A percentile compares a stretch with the other conserved stretches of the same genome.
These are phyloP conservation scores for Periconia sp. DNA, from an alignment of 2,329 filamentous ascomycete species.

Conservation along the genomic window DNA sequence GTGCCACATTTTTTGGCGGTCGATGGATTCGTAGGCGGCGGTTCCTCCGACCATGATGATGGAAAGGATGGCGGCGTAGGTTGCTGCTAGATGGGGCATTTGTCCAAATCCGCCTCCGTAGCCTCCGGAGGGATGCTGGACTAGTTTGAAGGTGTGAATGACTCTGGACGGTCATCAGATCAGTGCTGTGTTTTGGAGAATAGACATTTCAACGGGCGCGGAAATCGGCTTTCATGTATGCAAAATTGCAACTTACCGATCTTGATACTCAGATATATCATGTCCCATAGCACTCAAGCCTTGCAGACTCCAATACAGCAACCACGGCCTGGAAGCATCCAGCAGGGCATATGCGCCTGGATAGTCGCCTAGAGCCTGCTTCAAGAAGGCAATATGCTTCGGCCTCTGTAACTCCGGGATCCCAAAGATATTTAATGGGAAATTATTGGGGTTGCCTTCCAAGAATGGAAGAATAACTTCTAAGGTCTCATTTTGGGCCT, in stretches of 20 bases:
- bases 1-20: slow-evolving; percentile 84
- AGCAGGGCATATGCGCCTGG: slow-evolving; percentile 71
- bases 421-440: slow-evolving; percentile 68
- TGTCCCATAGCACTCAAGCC: slow-evolving; percentile 76
- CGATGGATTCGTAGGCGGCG: slow-evolving; percentile 72
- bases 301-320: slow-evolving; percentile 88
- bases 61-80: slow-evolving; percentile 80
- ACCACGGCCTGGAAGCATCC: slow-evolving; percentile 90
- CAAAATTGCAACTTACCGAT: slow-evolving; percentile 54
- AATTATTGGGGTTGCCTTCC: slow-evolving; percentile 52
- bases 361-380: slow-evolving; percentile 58
- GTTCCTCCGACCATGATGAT: slow-evolving; percentile 77
- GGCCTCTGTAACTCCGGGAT: slow-evolving; percentile 72
- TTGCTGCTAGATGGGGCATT: slow-evolving; percentile 81
- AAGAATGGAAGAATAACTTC: slow-evolving; percentile 70
- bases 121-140: slow-evolving; percentile 82
- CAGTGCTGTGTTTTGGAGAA: background rate
- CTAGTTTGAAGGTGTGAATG: slow-evolving; percentile 72
- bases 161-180: slow-evolving; percentile 49
- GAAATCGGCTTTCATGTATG: background rate
- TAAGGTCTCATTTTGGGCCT: slow-evolving; percentile 68
- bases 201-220: background rate
- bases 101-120: slow-evolving; percentile 96
- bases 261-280: slow-evolving; percentile 66
- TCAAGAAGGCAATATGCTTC: slow-evolving; percentile 63